Evolutionary conservation across 495 filamentous ascomycete genomes (phyloP), one percentile per base, ranked within the genome.

Genomic region (Aspergillus baeticus): DNA sequence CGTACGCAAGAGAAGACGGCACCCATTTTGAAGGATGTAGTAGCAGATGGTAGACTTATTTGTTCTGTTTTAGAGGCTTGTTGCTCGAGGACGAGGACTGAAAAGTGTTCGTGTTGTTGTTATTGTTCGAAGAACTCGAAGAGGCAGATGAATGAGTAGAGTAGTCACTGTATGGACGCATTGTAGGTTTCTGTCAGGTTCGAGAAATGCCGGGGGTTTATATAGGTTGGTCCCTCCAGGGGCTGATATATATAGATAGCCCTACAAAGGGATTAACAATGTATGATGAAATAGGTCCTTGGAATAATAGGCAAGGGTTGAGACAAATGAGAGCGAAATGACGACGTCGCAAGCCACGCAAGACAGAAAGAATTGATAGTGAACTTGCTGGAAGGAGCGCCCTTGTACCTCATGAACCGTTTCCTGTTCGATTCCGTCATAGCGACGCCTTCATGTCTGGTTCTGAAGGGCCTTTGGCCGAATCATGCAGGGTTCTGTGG

Each of bases 1-100:
- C 91, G 62, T 92, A 98, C 93, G 64, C 93, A 96, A 73, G 91
- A 96, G 57, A 95, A 82, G 70, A 97, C 89, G 76, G 90, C 92
- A 77, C 93, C 93, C 93, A 98, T 98, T 68, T 76, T 89, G 79
- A 61, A 45, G 13, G 22, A n/a, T 58, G 53, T 55, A 45, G 36
- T 50, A 10, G 47, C 36, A 43, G 7, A 54, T 52, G 51, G 41
- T 22, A 46, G 35, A 8, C 57, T 57, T 42, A 51, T 50, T 51
- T 29, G 26, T 3, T 58, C 50, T 52, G 51, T 38, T 44, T 55
- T 33, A 39, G 49, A 22, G 44, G 31, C 61, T 57, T 60, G 20
- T 48, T 47, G 23, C 29, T 54, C 14, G 49, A 49, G 41, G 31
- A 35, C 3, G 42, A 45, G 17, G 39, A 14, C 47, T 31, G 48